Percentiles rank a stretch among this genome's conserved stretches.
phyloP scores from a whole-genome alignment of 1,139 yeast genomes.

The Protomyces inouyei region DNA sequence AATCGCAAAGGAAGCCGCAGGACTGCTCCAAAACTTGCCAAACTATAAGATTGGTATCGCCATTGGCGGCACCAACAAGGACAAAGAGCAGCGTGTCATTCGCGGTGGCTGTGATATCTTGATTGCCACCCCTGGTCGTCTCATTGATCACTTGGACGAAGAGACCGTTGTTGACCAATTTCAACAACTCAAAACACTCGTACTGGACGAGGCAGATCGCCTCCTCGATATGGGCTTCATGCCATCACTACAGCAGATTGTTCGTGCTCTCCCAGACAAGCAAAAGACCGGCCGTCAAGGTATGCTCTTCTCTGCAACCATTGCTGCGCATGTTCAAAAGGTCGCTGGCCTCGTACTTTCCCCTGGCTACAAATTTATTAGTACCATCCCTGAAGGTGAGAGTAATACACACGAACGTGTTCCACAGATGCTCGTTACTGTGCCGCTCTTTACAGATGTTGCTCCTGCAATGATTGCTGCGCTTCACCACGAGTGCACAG shows the following conservation, averaged over 20 bases:
- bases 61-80: slow-evolving; percentile 98
- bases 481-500: slow-evolving; percentile 53
- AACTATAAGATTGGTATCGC: slow-evolving; percentile 89
- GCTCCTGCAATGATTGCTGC: slow-evolving; percentile 81
- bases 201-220: slow-evolving; percentile 88
- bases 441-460: slow-evolving; percentile 93
- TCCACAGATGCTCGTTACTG: slow-evolving; percentile 96
- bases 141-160: slow-evolving; percentile 92
- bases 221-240: slow-evolving; percentile 95
- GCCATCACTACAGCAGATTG: slow-evolving; percentile 96
- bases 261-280: slow-evolving; percentile 85
- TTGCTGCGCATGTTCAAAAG: slow-evolving; percentile 97
- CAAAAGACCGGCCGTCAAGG: slow-evolving; percentile 76
- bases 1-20: slow-evolving; percentile 94
- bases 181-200: slow-evolving; percentile 85
- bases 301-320: slow-evolving; percentile 98
- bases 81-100: slow-evolving; percentile 86
- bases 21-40: slow-evolving; percentile 68
- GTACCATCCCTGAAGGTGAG: slow-evolving; percentile 64
- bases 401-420: slow-evolving; percentile 92
- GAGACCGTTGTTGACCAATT: slow-evolving; percentile 85
- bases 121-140: slow-evolving; percentile 96
- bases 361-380: slow-evolving; percentile 91
- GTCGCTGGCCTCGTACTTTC: slow-evolving; percentile 91
- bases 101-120: slow-evolving; percentile 72